These are phyloP conservation scores for Thermoascus crustaceus DNA, from an alignment of 2,329 filamentous ascomycete genomes.

Conservation along the genomic window DNA sequence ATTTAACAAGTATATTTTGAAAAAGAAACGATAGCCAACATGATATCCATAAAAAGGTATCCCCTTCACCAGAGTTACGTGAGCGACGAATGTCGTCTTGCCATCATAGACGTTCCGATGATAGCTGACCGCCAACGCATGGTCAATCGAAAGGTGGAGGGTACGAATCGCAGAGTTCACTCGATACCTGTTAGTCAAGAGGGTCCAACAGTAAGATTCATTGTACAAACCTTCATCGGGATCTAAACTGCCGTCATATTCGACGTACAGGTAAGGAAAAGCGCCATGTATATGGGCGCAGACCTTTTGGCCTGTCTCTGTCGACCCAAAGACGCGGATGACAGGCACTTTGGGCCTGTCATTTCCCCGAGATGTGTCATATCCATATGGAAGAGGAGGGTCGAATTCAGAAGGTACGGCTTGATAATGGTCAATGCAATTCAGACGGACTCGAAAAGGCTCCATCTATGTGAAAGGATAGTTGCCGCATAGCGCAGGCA, in stretches of 20 bases:
- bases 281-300: slow-evolving; percentile 94
- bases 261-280: slow-evolving; percentile 90
- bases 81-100: slow-evolving; percentile 69
- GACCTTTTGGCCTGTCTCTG: slow-evolving; percentile 89
- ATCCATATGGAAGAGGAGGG: slow-evolving; percentile 62
- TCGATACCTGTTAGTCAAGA: slow-evolving; percentile 27
- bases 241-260: slow-evolving; percentile 64
- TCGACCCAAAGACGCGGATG: slow-evolving; percentile 83
- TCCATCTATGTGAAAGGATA: slow-evolving; percentile 46
- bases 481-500: slow-evolving; percentile 17
- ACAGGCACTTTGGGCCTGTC: slow-evolving; percentile 71
- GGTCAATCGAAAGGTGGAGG: slow-evolving; percentile 81
- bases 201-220: slow-evolving; percentile 2
- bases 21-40: slow-evolving; percentile 81
- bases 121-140: slow-evolving; percentile 79
- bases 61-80: slow-evolving; percentile 86
- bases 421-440: slow-evolving; percentile 95
- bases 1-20: slow-evolving; percentile 93
- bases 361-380: slow-evolving; percentile 49
- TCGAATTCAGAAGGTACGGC: slow-evolving; percentile 70
- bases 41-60: slow-evolving; percentile 94
- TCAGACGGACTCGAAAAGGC: slow-evolving; percentile 80
- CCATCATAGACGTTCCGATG: slow-evolving; percentile 64
- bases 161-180: slow-evolving; percentile 68
- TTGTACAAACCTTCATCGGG: slow-evolving; percentile 55